These are phyloP conservation scores for Rhizopogon vesiculosus DNA, from an alignment of 768 basidiomycete species.

Conservation along the genomic window DNA sequence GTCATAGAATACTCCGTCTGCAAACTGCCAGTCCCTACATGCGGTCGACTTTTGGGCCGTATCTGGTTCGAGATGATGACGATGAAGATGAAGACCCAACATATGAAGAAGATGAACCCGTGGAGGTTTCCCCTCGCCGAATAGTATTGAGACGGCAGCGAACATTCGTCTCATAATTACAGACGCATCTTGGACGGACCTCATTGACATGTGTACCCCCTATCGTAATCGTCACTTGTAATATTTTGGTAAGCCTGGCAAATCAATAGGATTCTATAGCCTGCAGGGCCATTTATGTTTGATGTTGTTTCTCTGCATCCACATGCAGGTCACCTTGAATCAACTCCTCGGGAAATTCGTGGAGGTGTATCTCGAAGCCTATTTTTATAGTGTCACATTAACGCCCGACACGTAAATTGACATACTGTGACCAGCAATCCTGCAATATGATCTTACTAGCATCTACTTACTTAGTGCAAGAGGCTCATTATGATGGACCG, in stretches of 20 bases:
- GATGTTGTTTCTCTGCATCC: background rate
- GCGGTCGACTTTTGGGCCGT: background rate
- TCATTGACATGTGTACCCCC: background rate
- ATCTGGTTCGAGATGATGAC: background rate
- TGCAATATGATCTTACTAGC: background rate
- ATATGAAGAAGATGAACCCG: slow-evolving; percentile 4
- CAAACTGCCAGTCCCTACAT: background rate
- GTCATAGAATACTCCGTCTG: slow-evolving; percentile 1
- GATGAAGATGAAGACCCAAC: slow-evolving; percentile 5
- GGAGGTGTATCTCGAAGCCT: background rate
- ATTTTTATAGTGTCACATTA: background rate
- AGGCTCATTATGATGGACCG: background rate
- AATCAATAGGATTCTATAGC: background rate
- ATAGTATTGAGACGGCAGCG: background rate
- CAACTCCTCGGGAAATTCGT: background rate
- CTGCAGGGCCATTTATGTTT: background rate
- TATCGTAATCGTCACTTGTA: background rate
- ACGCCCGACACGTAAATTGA: background rate
- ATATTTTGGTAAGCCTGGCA: background rate
- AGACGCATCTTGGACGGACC: background rate
- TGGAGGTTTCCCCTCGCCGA: background rate
- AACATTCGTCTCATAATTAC: background rate
- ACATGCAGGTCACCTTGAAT: background rate
- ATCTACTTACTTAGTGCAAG: background rate
- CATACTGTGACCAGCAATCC: background rate